Conservation (phyloP, 305 asterid species). For the Coffea humblotiana region DNA sequence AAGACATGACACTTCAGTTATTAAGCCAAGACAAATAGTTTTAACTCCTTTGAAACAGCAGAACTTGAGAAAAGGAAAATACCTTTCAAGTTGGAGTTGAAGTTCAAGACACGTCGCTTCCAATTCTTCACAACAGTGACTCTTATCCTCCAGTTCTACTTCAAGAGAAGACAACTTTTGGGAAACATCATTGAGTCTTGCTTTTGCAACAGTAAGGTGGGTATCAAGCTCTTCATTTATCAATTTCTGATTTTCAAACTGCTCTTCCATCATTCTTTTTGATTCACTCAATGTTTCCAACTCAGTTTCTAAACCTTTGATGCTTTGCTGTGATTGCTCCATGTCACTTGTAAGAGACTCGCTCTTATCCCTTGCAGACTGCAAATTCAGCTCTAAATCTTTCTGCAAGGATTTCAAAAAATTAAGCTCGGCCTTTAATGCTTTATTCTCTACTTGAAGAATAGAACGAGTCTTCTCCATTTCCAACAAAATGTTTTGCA, state of each 20-base stretch:
- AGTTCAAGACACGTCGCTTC: constrained; percentile 82
- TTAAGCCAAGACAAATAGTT: background rate
- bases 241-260: constrained; percentile 58
- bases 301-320: constrained; percentile 37
- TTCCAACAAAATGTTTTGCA: constrained; percentile 50
- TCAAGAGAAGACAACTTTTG: constrained; percentile 61
- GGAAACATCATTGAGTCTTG: constrained; percentile 43
- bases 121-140: constrained; percentile 63
- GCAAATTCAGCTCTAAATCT: constrained; percentile 30
- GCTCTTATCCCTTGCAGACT: constrained; percentile 22
- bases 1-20: background rate
- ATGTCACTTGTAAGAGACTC: constrained; percentile 32
- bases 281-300: constrained; percentile 47
- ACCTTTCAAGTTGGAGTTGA: constrained; percentile 88
- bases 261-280: constrained; percentile 50
- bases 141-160: constrained; percentile 65
- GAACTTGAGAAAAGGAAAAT: background rate
- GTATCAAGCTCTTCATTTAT: constrained; percentile 70
- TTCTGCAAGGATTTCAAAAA: constrained; percentile 25
- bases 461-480: constrained; percentile 48
- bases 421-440: constrained; percentile 45
- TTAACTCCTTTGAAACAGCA: background rate
- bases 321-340: constrained; percentile 33
- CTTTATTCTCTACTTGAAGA: constrained; percentile 44
- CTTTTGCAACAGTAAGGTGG: constrained; percentile 53